These are phyloP conservation scores for Cercophora samala DNA, from an alignment of 495 filamentous ascomycete genomes.

Conservation along the genomic window DNA sequence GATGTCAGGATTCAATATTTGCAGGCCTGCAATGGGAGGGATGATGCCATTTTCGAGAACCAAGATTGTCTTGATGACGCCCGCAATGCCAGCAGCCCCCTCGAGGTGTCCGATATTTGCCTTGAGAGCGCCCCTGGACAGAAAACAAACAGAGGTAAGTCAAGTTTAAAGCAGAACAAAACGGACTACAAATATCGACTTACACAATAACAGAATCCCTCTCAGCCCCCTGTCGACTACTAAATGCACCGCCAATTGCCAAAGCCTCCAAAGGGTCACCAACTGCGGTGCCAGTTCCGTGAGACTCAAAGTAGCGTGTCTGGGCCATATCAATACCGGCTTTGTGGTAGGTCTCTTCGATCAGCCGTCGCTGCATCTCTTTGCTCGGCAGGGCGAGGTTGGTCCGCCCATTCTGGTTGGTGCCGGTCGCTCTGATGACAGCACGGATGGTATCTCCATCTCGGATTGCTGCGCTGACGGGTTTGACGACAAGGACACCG, in stretches of 20 bases:
- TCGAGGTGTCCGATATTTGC: slow-evolving; percentile 57
- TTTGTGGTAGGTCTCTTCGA: slow-evolving; percentile 9
- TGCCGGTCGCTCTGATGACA: slow-evolving; percentile 44
- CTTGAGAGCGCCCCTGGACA: slow-evolving; percentile 36
- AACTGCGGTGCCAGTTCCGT: slow-evolving; percentile 51
- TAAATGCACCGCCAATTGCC: slow-evolving; percentile 28
- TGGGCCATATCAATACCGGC: slow-evolving; percentile 31
- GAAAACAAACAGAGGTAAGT: too few relatives aligned
- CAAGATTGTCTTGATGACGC: slow-evolving; percentile 53
- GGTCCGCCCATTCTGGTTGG: slow-evolving; percentile 35
- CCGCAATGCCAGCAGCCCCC: slow-evolving; percentile 47
- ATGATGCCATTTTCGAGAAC: slow-evolving; percentile 50
- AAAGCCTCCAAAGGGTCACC: slow-evolving; percentile 48
- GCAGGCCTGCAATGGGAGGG: slow-evolving; percentile 38
- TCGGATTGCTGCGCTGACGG: slow-evolving; percentile 43
- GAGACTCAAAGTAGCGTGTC: slow-evolving; percentile 47
- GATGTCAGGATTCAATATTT: slow-evolving; percentile 37
- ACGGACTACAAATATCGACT: too few relatives aligned
- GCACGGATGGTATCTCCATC: slow-evolving; percentile 52
- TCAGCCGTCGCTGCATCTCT: slow-evolving; percentile 40
- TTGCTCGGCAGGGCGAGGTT: slow-evolving; percentile 38
- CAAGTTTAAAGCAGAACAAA: neutral
- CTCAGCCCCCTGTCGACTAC: neutral
- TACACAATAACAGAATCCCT: neutral
- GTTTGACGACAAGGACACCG: slow-evolving; percentile 46